A percentile compares a stretch with the other conserved stretches of the same genome.
phyloP scores from a whole-genome alignment of 352 stramenopile genomes.

The Globisporangium megalacanthum region DNA sequence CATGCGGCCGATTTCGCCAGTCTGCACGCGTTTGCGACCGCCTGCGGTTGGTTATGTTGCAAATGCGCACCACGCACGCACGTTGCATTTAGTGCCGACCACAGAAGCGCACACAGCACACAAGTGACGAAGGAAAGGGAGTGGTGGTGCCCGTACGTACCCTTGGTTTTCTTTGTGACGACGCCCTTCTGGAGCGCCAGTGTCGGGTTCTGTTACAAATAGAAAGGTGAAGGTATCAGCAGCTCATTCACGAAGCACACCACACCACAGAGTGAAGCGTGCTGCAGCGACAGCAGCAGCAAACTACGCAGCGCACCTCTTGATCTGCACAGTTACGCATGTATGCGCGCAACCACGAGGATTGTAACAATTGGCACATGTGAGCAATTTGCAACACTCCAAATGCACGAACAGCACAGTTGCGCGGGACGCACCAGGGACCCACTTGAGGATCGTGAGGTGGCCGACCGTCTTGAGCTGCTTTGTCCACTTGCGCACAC shows the following conservation, averaged over 20 bases:
- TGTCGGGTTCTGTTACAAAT: constrained; percentile 37
- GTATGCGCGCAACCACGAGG: constrained; percentile 1
- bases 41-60: not conserved
- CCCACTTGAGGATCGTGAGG: constrained; percentile 67
- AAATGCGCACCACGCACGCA: too few relatives aligned
- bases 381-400: not conserved
- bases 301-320: constrained; percentile 23
- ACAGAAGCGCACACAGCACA: not conserved
- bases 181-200: constrained; percentile 54
- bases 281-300: not conserved
- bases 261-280: too few relatives aligned
- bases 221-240: too few relatives aligned
- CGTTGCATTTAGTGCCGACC: too few relatives aligned
- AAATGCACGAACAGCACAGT: not conserved
- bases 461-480: constrained; percentile 68
- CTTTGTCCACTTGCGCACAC: constrained; percentile 67
- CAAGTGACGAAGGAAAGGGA: not conserved
- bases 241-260: too few relatives aligned
- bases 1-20: constrained; percentile 60
- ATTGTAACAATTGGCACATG: not conserved
- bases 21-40: constrained; percentile 55
- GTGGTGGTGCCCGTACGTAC: constrained; percentile 14
- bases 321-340: constrained; percentile 25
- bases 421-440: constrained; percentile 33
- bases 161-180: constrained; percentile 66